Evolutionary conservation across 1,139 yeast genomes (phyloP), one percentile per base, ranked within the genome.

Genomic region (Arxiozyma slooffiae): DNA sequence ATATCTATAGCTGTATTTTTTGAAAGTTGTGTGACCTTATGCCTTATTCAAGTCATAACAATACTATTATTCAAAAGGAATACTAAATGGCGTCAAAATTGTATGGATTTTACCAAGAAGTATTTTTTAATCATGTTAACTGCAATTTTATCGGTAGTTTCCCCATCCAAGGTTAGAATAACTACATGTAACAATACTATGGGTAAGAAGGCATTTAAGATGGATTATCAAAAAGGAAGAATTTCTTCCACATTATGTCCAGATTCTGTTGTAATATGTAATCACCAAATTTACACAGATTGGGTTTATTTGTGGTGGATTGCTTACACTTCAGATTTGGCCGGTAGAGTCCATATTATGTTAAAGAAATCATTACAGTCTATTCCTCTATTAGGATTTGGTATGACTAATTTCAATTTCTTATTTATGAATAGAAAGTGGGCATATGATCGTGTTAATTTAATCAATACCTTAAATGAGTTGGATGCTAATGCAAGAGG

Each of bases 231-330:
- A 8, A 55, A 53, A 8, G 58, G 60, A 7, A 54, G 60, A 46
- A 53, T 64, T 16, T 21, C 52, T 7, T 62, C 69, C 3, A 50
- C 54, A 9, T 42, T 66, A 45, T 46, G 48, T 6, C 50, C 50
- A 8, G 56, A 57, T n/a, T 59, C 67, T 1, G 58, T 67, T 1
- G 55, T 61, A n/a, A 64, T 65, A 74, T 85, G 45, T 20, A 92
- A 92, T 64, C 98, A 92, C 67, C 97, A 90, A 68, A 82, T 90
- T 22, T 90, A 92, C 64, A 82, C 95, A 4, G 99, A 92, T 67
- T 92, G 99, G 99, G 76, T 87, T 20, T 89, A 80, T 61, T 63
- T 89, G 51, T 92, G 99, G 99, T 92, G 88, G 80, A 60, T 87
- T 34, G 73, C 88, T 0, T 85, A 87, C 64, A 76, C 90, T 2